phyloP scores from a whole-genome alignment of 257 asterid species.

The Solanum sejunctum region DNA sequence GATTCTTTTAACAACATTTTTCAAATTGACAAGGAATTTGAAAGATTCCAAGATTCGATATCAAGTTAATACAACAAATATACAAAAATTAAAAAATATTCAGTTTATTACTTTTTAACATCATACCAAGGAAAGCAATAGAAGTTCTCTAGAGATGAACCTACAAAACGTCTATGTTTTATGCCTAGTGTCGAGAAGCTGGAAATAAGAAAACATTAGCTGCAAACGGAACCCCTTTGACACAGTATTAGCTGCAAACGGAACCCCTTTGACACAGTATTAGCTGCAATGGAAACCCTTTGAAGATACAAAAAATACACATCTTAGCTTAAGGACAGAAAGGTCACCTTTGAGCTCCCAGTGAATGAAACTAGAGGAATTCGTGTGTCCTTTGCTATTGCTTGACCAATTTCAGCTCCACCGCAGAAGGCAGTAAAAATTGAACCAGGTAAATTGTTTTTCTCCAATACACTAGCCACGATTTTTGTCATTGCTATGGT shows the following conservation, averaged over 20 bases:
- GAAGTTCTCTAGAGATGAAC: background rate
- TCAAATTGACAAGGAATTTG: background rate
- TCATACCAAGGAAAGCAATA: background rate
- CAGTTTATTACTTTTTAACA: background rate
- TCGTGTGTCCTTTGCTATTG: slow-evolving; percentile 82
- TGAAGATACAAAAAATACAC: background rate
- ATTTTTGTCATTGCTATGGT: slow-evolving; percentile 85
- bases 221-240: background rate
- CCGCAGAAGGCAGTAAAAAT: slow-evolving; percentile 93
- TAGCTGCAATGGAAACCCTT: background rate
- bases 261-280: background rate
- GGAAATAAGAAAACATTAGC: background rate
- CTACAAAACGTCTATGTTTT: background rate
- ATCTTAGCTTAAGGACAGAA: background rate
- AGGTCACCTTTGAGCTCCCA: slow-evolving; percentile 81
- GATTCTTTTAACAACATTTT: background rate
- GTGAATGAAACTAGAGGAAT: slow-evolving; percentile 87
- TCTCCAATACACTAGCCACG: slow-evolving; percentile 78
- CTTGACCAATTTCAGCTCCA: slow-evolving; percentile 89
- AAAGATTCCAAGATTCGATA: background rate
- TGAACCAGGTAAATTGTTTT: slow-evolving; percentile 89
- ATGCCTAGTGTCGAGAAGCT: background rate
- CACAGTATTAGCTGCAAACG: background rate
- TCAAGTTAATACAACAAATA: background rate
- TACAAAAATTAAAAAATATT: background rate